phyloP scores from a whole-genome alignment of 768 basidiomycete genomes.

The Phlebiopsis flavidoalba region DNA sequence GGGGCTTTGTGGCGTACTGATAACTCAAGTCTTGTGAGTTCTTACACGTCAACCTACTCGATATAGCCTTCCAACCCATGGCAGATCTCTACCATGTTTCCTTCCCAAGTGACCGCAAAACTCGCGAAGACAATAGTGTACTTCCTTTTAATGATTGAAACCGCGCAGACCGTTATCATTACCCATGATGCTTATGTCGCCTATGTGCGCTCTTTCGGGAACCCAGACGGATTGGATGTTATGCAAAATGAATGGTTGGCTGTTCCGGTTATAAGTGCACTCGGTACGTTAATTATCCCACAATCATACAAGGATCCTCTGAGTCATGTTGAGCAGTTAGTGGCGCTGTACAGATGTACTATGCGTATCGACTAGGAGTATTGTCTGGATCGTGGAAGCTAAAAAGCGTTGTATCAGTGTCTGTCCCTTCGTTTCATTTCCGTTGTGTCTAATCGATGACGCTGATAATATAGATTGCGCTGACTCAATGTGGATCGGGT shows the following conservation, averaged over 20 bases:
- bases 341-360: background rate
- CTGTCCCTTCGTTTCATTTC: too few species aligned
- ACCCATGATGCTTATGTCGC: background rate
- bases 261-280: background rate
- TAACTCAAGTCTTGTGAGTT: background rate
- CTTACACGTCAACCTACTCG: background rate
- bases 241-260: background rate
- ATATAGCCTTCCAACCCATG: background rate
- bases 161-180: background rate
- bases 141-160: background rate
- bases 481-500: background rate
- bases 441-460: background rate
- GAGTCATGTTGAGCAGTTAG: background rate
- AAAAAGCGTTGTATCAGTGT: background rate
- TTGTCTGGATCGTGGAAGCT: background rate
- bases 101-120: background rate
- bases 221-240: background rate
- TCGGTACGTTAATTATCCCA: background rate
- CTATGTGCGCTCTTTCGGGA: background rate
- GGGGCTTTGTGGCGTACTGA: background rate
- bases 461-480: background rate
- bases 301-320: background rate
- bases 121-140: background rate
- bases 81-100: background rate
- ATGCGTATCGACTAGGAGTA: background rate